Percentiles rank a stretch among this genome's conserved stretches.
Conservation (phyloP, 148 eudicot genomes). For the Rhododendron vialii region DNA sequence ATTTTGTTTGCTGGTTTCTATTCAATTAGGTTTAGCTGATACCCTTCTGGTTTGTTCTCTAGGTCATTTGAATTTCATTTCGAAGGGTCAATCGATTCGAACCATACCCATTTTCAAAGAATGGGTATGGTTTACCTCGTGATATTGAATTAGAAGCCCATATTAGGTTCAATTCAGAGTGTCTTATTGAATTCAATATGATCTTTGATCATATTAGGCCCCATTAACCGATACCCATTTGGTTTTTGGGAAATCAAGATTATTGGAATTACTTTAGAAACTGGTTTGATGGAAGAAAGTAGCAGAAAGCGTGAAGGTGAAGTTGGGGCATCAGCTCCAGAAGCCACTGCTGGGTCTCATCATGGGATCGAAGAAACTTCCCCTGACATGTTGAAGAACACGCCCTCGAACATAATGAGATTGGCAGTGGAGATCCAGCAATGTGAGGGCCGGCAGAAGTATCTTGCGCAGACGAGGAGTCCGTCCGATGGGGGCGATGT, state of each 20-base stretch:
- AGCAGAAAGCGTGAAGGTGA: slow-evolving; percentile 15
- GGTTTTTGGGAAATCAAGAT: not conserved
- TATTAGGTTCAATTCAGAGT: not conserved
- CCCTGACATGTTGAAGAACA: slow-evolving; percentile 81
- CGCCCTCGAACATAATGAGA: slow-evolving; percentile 71
- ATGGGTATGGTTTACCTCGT: not conserved
- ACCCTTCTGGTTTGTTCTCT: not conserved
- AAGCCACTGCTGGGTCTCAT: slow-evolving; percentile 4
- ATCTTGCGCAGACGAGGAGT: slow-evolving; percentile 82
- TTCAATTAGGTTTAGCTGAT: not conserved
- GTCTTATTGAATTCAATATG: not conserved
- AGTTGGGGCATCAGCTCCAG: slow-evolving; percentile 11
- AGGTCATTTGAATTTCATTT: not conserved
- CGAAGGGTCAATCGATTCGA: not conserved
- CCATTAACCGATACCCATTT: not conserved
- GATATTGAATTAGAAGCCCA: not conserved
- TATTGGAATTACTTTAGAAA: not conserved
- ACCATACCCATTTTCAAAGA: not conserved
- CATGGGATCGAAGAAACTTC: slow-evolving; percentile 36
- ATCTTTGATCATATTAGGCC: not conserved
- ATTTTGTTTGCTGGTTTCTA: not conserved
- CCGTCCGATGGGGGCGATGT: slow-evolving; percentile 94
- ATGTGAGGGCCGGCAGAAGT: slow-evolving; percentile 81
- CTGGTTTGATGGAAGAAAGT: slow-evolving; percentile 11
- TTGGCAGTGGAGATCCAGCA: slow-evolving; percentile 85